Percentiles rank a stretch among this genome's conserved stretches.
These are phyloP conservation scores for Adansonia digitata DNA, from an alignment of 345 rosid species.

Conservation along the genomic window DNA sequence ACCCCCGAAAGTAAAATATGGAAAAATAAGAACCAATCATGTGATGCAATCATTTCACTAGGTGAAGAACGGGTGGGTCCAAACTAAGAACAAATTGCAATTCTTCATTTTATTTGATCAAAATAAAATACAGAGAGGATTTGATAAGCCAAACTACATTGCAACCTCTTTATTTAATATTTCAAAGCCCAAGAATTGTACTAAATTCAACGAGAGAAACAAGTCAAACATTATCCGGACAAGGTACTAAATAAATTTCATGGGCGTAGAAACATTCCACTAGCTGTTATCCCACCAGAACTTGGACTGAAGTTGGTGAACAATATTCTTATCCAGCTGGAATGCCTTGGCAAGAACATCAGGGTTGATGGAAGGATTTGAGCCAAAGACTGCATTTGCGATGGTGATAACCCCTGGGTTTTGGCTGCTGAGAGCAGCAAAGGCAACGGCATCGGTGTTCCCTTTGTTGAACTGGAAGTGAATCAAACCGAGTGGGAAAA, in stretches of 20 bases:
- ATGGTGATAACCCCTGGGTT: not conserved
- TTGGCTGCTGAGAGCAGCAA: not conserved
- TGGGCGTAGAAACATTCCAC: not conserved
- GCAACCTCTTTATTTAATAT: not conserved
- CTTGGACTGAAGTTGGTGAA: not conserved
- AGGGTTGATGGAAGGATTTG: slow-evolving; percentile 3
- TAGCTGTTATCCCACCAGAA: not conserved
- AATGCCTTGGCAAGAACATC: slow-evolving; percentile 15
- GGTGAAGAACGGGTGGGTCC: not conserved
- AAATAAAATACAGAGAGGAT: not conserved
- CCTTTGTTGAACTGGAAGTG: not conserved
- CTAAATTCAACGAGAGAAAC: not conserved
- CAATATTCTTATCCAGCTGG: not conserved
- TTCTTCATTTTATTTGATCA: not conserved
- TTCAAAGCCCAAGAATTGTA: not conserved
- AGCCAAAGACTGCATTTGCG: slow-evolving; percentile 25
- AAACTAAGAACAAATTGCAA: not conserved
- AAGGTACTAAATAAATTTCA: not conserved
- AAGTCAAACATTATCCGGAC: not conserved
- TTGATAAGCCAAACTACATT: not conserved
- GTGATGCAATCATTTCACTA: no score
- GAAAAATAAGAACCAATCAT: no score
- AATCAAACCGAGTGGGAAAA: slow-evolving; percentile 18
- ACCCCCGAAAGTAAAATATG: no score
- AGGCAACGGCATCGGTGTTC: not conserved